phyloP scores from a whole-genome alignment of 345 rosid species.

The Bretschneidera sinensis region DNA sequence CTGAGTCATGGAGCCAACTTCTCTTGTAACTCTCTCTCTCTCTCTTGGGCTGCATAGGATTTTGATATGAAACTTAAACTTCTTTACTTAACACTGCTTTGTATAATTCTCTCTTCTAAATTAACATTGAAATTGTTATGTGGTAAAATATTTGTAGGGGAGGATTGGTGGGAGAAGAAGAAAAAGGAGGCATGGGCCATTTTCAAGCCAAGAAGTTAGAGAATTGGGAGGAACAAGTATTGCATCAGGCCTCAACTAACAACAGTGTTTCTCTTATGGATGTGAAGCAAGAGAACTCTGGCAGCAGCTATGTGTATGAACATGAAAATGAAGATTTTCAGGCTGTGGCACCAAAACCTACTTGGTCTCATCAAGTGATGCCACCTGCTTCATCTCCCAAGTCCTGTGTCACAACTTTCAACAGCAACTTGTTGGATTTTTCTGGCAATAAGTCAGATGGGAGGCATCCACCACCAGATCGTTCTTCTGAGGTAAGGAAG shows the following conservation, averaged over 20 bases:
- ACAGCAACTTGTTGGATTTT: slow-evolving; percentile 65
- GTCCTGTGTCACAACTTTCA: slow-evolving; percentile 62
- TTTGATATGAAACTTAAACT: no score
- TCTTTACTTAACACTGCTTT: not conserved
- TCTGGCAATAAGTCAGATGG: slow-evolving; percentile 48
- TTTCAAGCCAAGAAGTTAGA: slow-evolving; percentile 55
- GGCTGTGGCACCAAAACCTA: slow-evolving; percentile 22
- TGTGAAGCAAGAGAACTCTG: slow-evolving; percentile 65
- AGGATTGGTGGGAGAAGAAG: slow-evolving; percentile 65
- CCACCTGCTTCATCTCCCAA: slow-evolving; percentile 59
- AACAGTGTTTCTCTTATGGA: slow-evolving; percentile 26
- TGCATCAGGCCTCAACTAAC: slow-evolving; percentile 51
- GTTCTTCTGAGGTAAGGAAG: slow-evolving; percentile 59
- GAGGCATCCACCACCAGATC: slow-evolving; percentile 66
- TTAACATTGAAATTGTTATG: no score
- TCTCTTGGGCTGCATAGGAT: not conserved
- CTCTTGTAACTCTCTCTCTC: slow-evolving; percentile 45
- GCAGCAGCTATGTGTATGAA: slow-evolving; percentile 38
- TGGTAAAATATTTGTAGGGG: slow-evolving; percentile 46
- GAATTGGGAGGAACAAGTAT: slow-evolving; percentile 62
- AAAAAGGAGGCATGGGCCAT: slow-evolving; percentile 37
- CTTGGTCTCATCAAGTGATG: slow-evolving; percentile 44
- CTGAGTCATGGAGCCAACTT: slow-evolving; percentile 88
- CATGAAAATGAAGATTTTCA: slow-evolving; percentile 40
- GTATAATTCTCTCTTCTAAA: no score